Base-by-base conservation (phyloP, 345 rosid species). In the Toxicodendron radicans region DNA sequence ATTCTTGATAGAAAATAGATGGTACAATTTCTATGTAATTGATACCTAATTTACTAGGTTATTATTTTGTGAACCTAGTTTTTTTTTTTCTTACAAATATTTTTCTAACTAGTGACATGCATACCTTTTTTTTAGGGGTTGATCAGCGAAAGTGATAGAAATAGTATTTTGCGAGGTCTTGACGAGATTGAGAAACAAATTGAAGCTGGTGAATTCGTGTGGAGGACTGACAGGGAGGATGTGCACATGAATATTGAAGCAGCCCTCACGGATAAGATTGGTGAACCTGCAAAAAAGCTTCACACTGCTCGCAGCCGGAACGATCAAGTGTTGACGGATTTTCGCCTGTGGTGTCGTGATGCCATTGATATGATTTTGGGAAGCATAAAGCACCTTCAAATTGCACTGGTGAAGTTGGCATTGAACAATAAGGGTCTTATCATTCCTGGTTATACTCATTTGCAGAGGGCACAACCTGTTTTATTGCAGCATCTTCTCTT, bases 201-300 rank as follows among this genome's bases (percentile, higher is more conserved):
- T 66, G 92, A 84, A 73, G 85, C 75, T 9, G 91, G 88, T 48
- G 76, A 88, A 46, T 95, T 95, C 75, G 82, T 79, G 65, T 95
- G 99, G 99, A 93, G 95, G 83, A 86, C 91, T 56, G 98, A 91
- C 75, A 65, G 97, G 79, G 99, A 95, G 79, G 97, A 95, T 83
- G 99, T 91, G 41, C 99, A 93, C 75, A 91, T 95, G 99, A 95
- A 95, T 83, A 90, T 95, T 70, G 97, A 95, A 82, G 99, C 97
- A 21, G 90, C 97, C 0, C 88, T 95, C 24, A 95, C 92, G 69
- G 98, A 95, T 87, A 58, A 93, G 76, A 89, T 93, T 57, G 99
- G 98, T n/a, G 98, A 93, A 48, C 97, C 99, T 64, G 99, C 98
- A 3, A 95, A 95, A 87, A 95, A 91, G 72, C 97, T 95, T 20